Evolutionary conservation across 306 rosid genomes (phyloP).

Genomic region (Abrus precatorius): DNA sequence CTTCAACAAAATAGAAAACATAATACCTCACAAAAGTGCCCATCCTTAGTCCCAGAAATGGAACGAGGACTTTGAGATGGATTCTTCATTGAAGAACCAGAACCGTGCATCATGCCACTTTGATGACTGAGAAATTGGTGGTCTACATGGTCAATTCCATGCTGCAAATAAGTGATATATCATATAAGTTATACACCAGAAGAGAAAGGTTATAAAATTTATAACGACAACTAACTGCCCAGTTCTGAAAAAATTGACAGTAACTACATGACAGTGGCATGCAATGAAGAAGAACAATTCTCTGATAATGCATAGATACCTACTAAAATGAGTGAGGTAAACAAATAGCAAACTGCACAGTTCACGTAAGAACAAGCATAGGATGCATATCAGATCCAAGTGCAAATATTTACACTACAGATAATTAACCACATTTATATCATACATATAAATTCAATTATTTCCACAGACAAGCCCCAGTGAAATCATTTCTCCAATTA

Average conservation of each 20-base stretch:
- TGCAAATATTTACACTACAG: constrained; percentile 14
- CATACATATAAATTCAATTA: constrained; percentile 13
- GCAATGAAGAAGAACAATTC: constrained; percentile 9
- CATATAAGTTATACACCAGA: constrained; percentile 41
- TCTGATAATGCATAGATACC: constrained; percentile 16
- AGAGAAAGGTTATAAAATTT: constrained; percentile 22
- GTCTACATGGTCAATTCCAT: constrained; percentile 61
- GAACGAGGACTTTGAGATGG: constrained; percentile 65
- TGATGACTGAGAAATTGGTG: constrained; percentile 57
- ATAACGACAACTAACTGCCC: constrained; percentile 24
- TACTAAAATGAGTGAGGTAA: constrained; percentile 17
- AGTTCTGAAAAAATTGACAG: constrained; percentile 22
- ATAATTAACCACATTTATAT: constrained; percentile 23
- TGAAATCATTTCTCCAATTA: constrained; percentile 11
- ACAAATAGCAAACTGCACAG: constrained; percentile 22
- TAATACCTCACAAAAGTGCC: constrained; percentile 76
- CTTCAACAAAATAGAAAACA: constrained; percentile 27
- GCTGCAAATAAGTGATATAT: constrained; percentile 57
- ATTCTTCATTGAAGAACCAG: constrained; percentile 72
- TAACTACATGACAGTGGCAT: constrained; percentile 25
- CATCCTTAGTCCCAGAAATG: constrained; percentile 59
- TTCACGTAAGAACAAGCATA: constrained; percentile 17
- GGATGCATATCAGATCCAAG: background rate
- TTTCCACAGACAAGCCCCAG: constrained; percentile 36
- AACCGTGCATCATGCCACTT: constrained; percentile 58